A percentile compares a stretch with the other conserved stretches of the same genome.
These are phyloP conservation scores for Acacia concinna DNA, from an alignment of 331 rosid genomes.

Conservation along the genomic window DNA sequence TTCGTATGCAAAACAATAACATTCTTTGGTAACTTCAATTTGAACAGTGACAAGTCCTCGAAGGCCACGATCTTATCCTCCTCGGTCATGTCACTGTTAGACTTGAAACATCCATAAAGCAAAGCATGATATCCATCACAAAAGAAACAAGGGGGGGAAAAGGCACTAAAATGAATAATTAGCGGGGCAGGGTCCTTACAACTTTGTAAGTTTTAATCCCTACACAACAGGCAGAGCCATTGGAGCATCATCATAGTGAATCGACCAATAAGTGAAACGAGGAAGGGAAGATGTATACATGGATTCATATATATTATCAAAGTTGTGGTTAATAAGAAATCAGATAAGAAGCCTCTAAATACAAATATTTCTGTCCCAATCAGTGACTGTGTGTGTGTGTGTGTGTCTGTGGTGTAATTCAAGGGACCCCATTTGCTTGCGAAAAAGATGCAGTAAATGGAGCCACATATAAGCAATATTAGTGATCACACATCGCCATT, in stretches of 20 bases:
- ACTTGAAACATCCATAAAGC: neutral
- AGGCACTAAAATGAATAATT: neutral
- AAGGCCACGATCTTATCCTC: neutral
- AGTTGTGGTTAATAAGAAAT: slow-evolving; percentile 31
- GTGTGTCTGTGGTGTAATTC: neutral
- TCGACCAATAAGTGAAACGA: slow-evolving; percentile 30
- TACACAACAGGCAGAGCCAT: slow-evolving; percentile 13
- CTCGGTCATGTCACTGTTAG: neutral
- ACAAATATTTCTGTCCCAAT: slow-evolving; percentile 11
- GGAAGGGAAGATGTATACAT: neutral
- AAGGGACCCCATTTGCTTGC: slow-evolving; percentile 16
- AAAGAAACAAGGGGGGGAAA: neutral
- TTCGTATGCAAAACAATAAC: neutral
- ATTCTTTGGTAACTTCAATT: neutral
- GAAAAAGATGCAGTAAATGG: neutral
- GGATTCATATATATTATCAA: neutral
- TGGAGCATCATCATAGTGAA: slow-evolving; percentile 13
- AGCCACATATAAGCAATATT: neutral
- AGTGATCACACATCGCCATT: slow-evolving; percentile 11
- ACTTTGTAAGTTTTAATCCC: slow-evolving; percentile 15
- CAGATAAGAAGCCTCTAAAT: neutral
- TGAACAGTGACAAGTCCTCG: neutral
- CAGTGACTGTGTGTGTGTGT: neutral
- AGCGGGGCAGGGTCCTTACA: neutral
- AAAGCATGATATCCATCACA: neutral